A percentile compares a stretch with the other conserved stretches of the same genome.
These are phyloP conservation scores for Gnomoniopsis smithogilvyi DNA, from an alignment of 2,329 filamentous ascomycete genomes.

Conservation along the genomic window DNA sequence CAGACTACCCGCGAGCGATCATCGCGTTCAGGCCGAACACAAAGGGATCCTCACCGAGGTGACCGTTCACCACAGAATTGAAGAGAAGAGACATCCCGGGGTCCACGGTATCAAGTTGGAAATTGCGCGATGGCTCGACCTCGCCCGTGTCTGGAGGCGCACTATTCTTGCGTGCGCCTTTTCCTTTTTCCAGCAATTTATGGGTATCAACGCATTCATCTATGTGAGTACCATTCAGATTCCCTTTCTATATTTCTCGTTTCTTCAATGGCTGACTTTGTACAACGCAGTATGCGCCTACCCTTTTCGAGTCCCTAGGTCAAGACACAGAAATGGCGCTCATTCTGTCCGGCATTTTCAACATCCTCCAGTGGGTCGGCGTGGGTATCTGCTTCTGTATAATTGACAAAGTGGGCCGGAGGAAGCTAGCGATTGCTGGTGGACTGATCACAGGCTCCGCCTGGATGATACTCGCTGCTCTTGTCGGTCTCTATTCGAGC, in stretches of 20 bases:
- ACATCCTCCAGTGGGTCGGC: constrained; percentile 42
- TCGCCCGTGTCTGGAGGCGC: constrained; percentile 41
- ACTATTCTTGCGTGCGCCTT: constrained; percentile 41
- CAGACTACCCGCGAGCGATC: background rate
- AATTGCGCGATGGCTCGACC: constrained; percentile 43
- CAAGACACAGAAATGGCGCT: constrained; percentile 9
- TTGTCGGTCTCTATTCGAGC: constrained; percentile 45
- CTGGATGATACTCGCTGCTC: constrained; percentile 50
- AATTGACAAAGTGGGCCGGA: constrained; percentile 44
- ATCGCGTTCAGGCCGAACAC: constrained; percentile 19
- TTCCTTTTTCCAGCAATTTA: constrained; percentile 51
- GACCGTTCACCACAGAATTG: constrained; percentile 26
- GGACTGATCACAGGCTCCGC: constrained; percentile 46
- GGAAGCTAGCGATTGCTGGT: constrained; percentile 41
- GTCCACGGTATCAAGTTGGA: constrained; percentile 15
- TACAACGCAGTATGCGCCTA: constrained; percentile 36
- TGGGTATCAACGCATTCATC: constrained; percentile 49
- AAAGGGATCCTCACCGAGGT: constrained; percentile 16
- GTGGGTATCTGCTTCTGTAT: constrained; percentile 44
- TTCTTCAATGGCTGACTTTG: no score
- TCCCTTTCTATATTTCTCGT: no score
- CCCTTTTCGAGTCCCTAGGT: constrained; percentile 34
- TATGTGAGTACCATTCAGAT: constrained; percentile 26
- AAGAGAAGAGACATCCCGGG: constrained; percentile 4
- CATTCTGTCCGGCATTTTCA: constrained; percentile 30